These are phyloP conservation scores for Carnegiea gigantea DNA, from an alignment of 179 eudicot species.

Conservation along the genomic window DNA sequence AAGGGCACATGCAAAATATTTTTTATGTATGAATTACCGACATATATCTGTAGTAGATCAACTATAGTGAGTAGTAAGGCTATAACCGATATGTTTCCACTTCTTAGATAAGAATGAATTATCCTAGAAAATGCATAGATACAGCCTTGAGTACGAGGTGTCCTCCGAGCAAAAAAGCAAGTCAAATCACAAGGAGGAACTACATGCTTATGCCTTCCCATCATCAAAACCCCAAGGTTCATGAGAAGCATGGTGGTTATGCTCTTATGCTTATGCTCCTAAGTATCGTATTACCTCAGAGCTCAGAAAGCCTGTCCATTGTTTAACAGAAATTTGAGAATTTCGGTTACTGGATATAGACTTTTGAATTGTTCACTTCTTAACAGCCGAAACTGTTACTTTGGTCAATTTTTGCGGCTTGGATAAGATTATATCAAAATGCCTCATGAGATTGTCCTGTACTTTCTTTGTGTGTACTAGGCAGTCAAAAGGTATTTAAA, in stretches of 20 bases:
- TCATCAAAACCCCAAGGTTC: no score
- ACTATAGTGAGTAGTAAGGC: not conserved
- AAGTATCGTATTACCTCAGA: not conserved
- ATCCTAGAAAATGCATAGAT: not conserved
- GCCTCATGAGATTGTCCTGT: no score
- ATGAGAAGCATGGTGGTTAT: no score
- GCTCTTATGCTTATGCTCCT: no score
- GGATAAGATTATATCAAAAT: no score
- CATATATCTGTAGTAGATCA: not conserved
- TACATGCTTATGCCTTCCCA: not conserved
- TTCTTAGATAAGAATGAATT: not conserved
- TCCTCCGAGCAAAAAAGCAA: not conserved
- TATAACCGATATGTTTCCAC: not conserved
- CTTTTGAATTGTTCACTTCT: not conserved
- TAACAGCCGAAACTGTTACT: not conserved
- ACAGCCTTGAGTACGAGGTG: not conserved
- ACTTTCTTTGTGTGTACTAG: no score
- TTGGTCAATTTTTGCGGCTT: no score
- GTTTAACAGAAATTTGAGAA: not conserved
- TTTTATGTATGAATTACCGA: not conserved
- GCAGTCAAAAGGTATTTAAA: no score
- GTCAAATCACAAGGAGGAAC: not conserved
- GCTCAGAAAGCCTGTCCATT: not conserved
- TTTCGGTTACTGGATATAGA: not conserved
- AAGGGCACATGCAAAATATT: not conserved